Conservation (phyloP, 2,329 filamentous ascomycete genomes). For the Aphanocladium album region DNA sequence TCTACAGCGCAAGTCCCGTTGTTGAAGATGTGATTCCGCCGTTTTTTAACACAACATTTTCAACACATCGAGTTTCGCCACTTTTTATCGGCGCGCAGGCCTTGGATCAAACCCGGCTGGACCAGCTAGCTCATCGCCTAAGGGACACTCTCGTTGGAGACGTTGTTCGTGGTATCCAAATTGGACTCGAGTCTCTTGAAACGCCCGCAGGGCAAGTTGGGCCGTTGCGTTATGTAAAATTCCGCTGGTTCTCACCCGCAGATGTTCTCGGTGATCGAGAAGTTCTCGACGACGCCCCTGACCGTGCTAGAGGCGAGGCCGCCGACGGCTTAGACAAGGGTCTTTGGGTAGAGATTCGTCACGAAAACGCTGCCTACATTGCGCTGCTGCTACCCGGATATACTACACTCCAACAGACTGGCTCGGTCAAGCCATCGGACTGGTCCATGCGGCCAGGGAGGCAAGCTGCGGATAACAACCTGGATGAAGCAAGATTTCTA, state of each 20-base stretch:
- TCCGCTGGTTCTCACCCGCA: constrained; percentile 40
- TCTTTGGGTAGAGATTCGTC: constrained; percentile 44
- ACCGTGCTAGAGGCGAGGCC: constrained; percentile 14
- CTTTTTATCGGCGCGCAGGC: constrained; percentile 41
- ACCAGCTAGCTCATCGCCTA: constrained; percentile 41
- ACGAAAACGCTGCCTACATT: constrained; percentile 48
- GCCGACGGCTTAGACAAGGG: constrained; percentile 24
- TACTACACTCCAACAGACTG: constrained; percentile 6
- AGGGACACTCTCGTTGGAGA: constrained; percentile 54
- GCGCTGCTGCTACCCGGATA: constrained; percentile 45
- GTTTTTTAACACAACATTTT: constrained; percentile 57
- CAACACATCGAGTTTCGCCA: constrained; percentile 51
- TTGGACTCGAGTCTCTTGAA: constrained; percentile 42
- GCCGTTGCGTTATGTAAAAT: constrained; percentile 41
- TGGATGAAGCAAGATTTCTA: constrained; percentile 26
- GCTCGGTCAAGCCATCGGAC: constrained; percentile 6
- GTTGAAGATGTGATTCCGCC: constrained; percentile 27
- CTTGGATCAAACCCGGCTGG: constrained; percentile 36
- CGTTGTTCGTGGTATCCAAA: constrained; percentile 55
- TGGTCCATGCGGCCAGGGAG: constrained; percentile 21
- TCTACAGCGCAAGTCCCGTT: constrained; percentile 6
- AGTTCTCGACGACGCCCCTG: constrained; percentile 16
- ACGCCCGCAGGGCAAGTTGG: constrained; percentile 34
- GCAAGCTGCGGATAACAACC: neutral
- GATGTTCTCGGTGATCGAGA: constrained; percentile 27